A percentile compares a stretch with the other conserved stretches of the same genome.
Conservation (phyloP, 2,329 filamentous ascomycete species). For the Alternaria brassicae region DNA sequence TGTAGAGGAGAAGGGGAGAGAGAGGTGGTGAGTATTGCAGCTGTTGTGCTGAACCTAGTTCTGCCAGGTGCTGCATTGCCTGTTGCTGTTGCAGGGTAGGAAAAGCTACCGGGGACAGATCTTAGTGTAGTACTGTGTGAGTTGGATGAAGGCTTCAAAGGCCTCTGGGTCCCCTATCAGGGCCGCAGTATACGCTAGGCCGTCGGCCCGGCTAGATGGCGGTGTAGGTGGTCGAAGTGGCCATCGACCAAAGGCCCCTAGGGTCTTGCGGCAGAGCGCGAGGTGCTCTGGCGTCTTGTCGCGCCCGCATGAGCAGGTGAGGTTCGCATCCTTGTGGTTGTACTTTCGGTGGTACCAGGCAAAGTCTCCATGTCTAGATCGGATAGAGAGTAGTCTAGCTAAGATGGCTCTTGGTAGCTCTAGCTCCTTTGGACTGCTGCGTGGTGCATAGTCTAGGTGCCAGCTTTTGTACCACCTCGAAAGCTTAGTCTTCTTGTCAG, state of each 20-base stretch:
- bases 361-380: slow-evolving; percentile 11
- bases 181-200: no score
- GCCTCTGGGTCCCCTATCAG: no score
- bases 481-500: slow-evolving; percentile 3
- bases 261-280: slow-evolving; percentile 1
- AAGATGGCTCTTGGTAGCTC: background rate
- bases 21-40: background rate
- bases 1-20: background rate
- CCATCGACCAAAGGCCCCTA: background rate
- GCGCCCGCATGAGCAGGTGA: background rate
- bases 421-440: background rate
- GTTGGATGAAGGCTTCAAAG: no score
- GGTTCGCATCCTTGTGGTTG: slow-evolving; percentile 11
- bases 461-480: no score
- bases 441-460: background rate
- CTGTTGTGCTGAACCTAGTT: slow-evolving; percentile 1
- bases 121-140: slow-evolving; percentile 12
- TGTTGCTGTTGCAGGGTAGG: background rate
- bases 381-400: slow-evolving; percentile 6
- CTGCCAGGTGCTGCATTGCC: slow-evolving; percentile 1
- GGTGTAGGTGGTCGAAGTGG: background rate
- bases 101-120: background rate
- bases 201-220: no score
- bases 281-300: background rate
- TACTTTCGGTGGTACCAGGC: slow-evolving; percentile 14